Base-by-base conservation (phyloP, 2,329 filamentous ascomycete genomes). In the Daldinia sp. region DNA sequence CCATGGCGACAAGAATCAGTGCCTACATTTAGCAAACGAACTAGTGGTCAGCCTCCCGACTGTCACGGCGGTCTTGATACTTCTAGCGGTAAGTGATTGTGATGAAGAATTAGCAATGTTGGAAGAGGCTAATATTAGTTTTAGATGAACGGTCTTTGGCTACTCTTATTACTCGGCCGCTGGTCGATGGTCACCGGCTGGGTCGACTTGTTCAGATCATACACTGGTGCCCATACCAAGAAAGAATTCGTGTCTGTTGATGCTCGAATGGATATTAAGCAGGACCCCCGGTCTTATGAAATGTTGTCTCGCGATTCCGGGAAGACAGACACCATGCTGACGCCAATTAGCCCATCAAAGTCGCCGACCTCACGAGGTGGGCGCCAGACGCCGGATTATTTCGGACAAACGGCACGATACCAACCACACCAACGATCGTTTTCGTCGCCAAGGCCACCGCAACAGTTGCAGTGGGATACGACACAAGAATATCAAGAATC, bases 191-290 rank as follows among this genome's bases (percentile, higher is more conserved):
- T 96, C 57, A 85, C 82, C 2, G 95, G 91, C 65, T 99, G 95
- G 95, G 69, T 82, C 39, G 88, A 96, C 23, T 78, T 94, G 39
- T 76, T 88, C 68, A 80, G 76, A 56, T 75, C 77, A 34, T 73
- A 80, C 49, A 78, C 87, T 63, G 77, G 79, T 19, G 76, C 74
- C 32, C 79, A 81, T 54, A 81, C 78, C 61, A 87, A 90, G 74
- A 86, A 87, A 71, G 94, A 98, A 76, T 98, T 97, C 71, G 91
- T 97, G 67, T 96, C 92, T 35, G 89, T 91, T 45, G 94, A 97
- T 74, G 93, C 93, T 47, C 85, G 85, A 64, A 78, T 80, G 70
- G 83, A 86, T 62, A 77, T 83, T 61, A 87, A 87, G 67, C 83
- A 85, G 76, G 87, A 89, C 71, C 82, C 82, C 75, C 85, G 87